Evolutionary conservation across 2,329 filamentous ascomycete genomes (phyloP).

Genomic region (Acarospora socialis): DNA sequence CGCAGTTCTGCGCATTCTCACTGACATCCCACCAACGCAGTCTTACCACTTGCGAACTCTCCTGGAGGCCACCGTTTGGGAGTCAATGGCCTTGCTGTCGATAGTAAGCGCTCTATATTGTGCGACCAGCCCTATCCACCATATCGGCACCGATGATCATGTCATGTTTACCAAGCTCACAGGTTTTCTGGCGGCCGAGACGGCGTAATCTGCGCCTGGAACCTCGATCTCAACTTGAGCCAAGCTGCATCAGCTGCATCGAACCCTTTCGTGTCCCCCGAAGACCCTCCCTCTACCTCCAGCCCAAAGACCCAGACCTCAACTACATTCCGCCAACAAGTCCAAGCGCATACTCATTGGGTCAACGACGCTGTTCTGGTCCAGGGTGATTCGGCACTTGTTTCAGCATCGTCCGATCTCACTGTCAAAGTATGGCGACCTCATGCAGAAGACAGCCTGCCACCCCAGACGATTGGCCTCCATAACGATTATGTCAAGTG

Average conservation of each 20-base stretch:
- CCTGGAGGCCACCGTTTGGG: slow-evolving; percentile 80
- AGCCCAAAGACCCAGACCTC: slow-evolving; percentile 21
- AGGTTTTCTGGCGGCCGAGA: slow-evolving; percentile 95
- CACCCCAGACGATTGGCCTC: slow-evolving; percentile 70
- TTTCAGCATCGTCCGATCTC: slow-evolving; percentile 86
- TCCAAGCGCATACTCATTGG: slow-evolving; percentile 85
- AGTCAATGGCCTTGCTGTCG: slow-evolving; percentile 86
- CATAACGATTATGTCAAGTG: slow-evolving; percentile 97
- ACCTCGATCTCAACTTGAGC: slow-evolving; percentile 59
- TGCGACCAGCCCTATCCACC: slow-evolving; percentile 33
- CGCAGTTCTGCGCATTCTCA: too few relatives aligned
- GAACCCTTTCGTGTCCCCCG: slow-evolving; percentile 23
- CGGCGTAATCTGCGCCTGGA: slow-evolving; percentile 91
- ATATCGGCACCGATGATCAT: slow-evolving; percentile 15
- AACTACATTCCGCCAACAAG: slow-evolving; percentile 45
- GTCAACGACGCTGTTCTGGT: slow-evolving; percentile 83
- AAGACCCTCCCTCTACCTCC: slow-evolving; percentile 20
- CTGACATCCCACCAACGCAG: too few relatives aligned
- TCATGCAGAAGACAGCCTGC: slow-evolving; percentile 44
- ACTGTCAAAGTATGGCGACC: slow-evolving; percentile 90
- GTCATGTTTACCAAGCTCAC: slow-evolving; percentile 4
- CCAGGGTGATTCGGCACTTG: slow-evolving; percentile 61
- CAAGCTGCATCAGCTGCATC: slow-evolving; percentile 6
- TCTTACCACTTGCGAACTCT: slow-evolving; percentile 58
- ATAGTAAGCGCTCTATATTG: slow-evolving; percentile 71